Evolutionary conservation across 352 stramenopile genomes (phyloP).

Genomic region (Discostella stelligera): DNA sequence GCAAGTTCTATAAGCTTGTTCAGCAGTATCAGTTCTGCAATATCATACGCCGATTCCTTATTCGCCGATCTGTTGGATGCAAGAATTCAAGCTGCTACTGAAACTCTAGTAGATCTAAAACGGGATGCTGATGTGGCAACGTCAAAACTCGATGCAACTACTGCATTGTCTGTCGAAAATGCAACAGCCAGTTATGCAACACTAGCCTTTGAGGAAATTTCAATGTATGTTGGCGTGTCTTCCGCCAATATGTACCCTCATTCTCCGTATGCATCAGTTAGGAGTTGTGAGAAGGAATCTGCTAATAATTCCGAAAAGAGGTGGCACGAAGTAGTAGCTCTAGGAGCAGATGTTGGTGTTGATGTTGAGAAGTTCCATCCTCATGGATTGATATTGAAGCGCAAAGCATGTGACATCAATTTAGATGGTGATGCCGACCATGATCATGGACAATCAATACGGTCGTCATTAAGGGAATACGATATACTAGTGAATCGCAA

Average conservation of each 20-base stretch:
- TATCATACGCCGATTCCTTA: not conserved
- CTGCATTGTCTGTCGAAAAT: not conserved
- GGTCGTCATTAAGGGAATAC: not conserved
- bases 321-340: not conserved
- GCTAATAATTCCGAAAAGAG: not conserved
- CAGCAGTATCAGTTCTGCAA: too few species aligned
- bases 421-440: not conserved
- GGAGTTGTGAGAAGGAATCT: not conserved
- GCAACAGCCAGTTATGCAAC: not conserved
- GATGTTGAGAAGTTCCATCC: not conserved
- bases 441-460: not conserved
- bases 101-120: not conserved
- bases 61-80: not conserved
- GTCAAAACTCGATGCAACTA: not conserved
- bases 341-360: not conserved
- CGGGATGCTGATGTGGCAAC: not conserved
- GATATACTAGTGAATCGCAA: not conserved
- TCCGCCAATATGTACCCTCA: not conserved
- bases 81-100: not conserved
- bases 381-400: not conserved
- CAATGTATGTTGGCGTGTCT: not conserved
- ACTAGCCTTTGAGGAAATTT: not conserved
- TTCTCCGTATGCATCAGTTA: not conserved
- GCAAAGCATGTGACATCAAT: not conserved
- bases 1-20: not conserved